Base-by-base conservation (phyloP, 164 flowering plant species). In the Buxus sempervirens region DNA sequence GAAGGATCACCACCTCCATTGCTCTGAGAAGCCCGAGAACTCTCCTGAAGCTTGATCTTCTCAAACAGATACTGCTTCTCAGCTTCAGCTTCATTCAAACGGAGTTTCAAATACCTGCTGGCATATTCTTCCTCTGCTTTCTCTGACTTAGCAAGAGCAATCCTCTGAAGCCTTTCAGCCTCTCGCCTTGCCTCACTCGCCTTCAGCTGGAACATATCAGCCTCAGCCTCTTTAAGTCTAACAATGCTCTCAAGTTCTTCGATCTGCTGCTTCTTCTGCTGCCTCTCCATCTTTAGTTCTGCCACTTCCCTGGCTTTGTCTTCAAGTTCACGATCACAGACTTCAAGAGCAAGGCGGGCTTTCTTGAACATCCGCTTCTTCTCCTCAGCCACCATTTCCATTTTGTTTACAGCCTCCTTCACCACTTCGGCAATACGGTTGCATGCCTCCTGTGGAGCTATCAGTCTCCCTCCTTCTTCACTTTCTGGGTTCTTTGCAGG, bases 361-460 rank as follows among this genome's bases (percentile, higher is more conserved):
- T 89, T 92, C 77, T 92, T 92, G 62, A 80, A 84, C 94, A 87
- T 78, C 58, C 88, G 81, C 87, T 83, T 72, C 81, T 95, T 95
- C 80, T 90, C 99, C 32, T 95, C 94, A 13, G 93, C 97, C 49
- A 95, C 98, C 86, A 85, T 82, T 78, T 92, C 99, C 97, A 95
- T 92, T 72, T 95, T 95, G 65, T 85, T 83, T 64, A 95, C 83
- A 19, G 97, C 93, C 80, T 92, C 99, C 67, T 89, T 91, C 59
- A 95, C 99, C 51, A 95, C 98, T 8, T 95, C 99, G 22, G 93
- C 88, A 62, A 92, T 95, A 32, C 85, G 80, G 74, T 83, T 87
- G 80, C 97, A 92, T 22, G 99, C 97, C 61, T 95, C 98, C 69
- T 86, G 96, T 15, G 99, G 99, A 13, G 99, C 96, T 65, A 90